Base-by-base conservation (phyloP, 495 filamentous ascomycete genomes). In the Annulohypoxylon moriforme region DNA sequence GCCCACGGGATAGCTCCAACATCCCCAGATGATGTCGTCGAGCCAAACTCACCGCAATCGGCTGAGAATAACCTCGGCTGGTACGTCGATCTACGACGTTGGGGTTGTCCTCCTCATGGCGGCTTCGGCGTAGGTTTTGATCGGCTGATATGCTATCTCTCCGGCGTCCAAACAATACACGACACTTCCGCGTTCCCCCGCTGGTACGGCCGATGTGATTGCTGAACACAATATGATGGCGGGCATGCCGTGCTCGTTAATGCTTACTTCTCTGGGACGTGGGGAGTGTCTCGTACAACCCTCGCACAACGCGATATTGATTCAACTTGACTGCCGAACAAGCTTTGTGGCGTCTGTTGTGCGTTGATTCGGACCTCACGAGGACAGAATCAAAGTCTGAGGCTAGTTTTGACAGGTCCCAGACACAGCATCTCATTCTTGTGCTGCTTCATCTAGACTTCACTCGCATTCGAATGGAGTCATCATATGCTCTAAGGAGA, bases 41-140 rank as follows among this genome's bases (percentile, higher is more conserved):
- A 57, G 13, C 42, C 60, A 18, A 29, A 57, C 11, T 47, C 60
- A n/a, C 60, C 66, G 11, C 52, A 76, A 58, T 22, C 61, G 60
- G 53, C 89, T 60, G 81, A 87, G 66, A 77, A 78, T 68, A 78
- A 73, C 68, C 84, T 99, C 13, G 86, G 92, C 67, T 99, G 96
- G 96, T 99, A 98, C 78, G 81, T 93, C n/a, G 96, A 99, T 75
- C 86, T 99, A 50, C 90, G 96, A 52, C 91, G 92, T 62, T 99
- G 93, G 89, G 96, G 96, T 25, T 94, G 90, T 73, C 92, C 94
- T 33, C 94, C 94, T n/a, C 96, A 98, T 77, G 96, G 96, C 27
- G 96, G 96, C 1, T 99, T 98, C 81, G 96, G 96, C 2, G 77
- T 98, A 57, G 96, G 96, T 0, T 97, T 98, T 78, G 96, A 99